phyloP scores from a whole-genome alignment of 345 rosid species.

The Eucalyptus decipiens region DNA sequence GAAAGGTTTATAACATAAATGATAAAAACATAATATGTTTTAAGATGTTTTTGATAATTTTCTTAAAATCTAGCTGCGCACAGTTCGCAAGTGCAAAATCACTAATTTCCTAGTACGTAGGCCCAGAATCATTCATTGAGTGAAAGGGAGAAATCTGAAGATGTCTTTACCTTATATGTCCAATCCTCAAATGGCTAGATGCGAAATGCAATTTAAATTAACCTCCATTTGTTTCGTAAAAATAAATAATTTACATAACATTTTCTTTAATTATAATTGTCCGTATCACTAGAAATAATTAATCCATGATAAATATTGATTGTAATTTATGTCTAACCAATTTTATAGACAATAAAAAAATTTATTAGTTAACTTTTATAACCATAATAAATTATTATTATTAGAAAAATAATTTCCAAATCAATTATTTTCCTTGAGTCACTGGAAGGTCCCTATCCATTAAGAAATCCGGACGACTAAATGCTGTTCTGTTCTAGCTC shows the following conservation, averaged over 20 bases:
- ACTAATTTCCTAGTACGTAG: background rate
- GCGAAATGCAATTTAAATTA: background rate
- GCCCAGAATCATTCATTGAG: background rate
- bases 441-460: background rate
- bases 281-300: background rate
- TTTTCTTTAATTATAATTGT: background rate
- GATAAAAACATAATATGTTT: too few relatives aligned
- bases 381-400: background rate
- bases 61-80: background rate
- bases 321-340: background rate
- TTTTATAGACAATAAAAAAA: background rate
- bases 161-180: background rate
- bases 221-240: rapidly evolving
- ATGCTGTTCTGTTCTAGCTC: background rate
- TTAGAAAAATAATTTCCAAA: background rate
- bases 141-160: background rate
- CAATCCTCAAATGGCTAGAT: background rate
- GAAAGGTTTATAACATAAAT: too few relatives aligned
- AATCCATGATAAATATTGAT: too few relatives aligned
- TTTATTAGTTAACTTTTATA: background rate
- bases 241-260: too few relatives aligned
- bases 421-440: background rate
- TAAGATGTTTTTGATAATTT: background rate
- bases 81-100: background rate
- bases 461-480: too few relatives aligned